Base-by-base conservation (phyloP, 139 green algal genomes). In the Raphidocelis subcapitata region DNA sequence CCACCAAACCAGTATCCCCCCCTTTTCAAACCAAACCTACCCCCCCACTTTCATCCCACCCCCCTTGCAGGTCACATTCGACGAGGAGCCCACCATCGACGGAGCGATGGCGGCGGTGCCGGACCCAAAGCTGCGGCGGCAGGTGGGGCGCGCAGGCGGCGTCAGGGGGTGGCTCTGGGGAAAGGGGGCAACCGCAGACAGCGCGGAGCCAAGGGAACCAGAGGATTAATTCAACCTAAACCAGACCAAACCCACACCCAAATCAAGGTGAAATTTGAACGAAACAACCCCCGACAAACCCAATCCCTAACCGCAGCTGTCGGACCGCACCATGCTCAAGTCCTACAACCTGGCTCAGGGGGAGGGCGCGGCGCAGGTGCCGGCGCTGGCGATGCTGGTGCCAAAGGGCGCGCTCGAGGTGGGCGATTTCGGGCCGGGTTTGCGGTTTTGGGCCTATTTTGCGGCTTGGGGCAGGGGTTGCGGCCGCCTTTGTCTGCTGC, bases 311-410 rank as follows among this genome's bases (percentile, higher is more conserved):
- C 35, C 52, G 23, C 35, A 5, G 28, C 57, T 75, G 26, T 26
- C 65, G 28, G 65, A 57, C 12, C 55, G 41, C 37, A 60, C 55
- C 57, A 67, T 75, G 69, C 55, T 75, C 16, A 75, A 75, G 41
- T 75, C 69, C 5, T 75, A 75, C 61, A 57, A 75, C 55, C 56
- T 57, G 28, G 55, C 65, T 36, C 12, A 31, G 12, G 2, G 37
- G 37, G 55, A 75, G 26, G 15, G 69, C 65, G 57, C 69, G 37
- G 18, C 26, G 36, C 3, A 67, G 65, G 56, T 49, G 41, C 41
- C 41, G 8, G 41, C 41, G 41, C 41, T 49, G 41, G 41, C 41
- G 41, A 8, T 49, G 12, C 41, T 49, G 41, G 41, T 49, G 41
- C 41, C 41, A 49, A 20, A 20, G 41, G 41, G 8, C 12, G 41